A percentile compares a stretch with the other conserved stretches of the same genome.
phyloP scores from a whole-genome alignment of 129 eudicot genomes.

The Chrysanthemum lavandulifolium region DNA sequence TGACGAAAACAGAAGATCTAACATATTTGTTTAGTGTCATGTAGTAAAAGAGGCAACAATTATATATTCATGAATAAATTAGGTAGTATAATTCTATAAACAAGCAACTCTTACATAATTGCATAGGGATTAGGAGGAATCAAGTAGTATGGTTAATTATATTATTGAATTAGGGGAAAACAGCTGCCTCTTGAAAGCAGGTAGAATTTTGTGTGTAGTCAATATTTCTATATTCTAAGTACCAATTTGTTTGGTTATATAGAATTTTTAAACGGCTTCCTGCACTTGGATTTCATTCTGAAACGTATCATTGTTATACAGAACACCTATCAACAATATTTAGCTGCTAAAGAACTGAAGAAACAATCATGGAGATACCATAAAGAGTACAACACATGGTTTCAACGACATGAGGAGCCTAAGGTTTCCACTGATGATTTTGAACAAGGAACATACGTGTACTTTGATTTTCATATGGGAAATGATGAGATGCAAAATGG shows the following conservation, averaged over 20 bases:
- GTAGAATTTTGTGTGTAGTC: not conserved
- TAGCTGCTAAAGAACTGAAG: constrained; percentile 31
- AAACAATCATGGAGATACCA: constrained; percentile 70
- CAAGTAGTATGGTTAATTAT: no score
- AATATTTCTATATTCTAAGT: not conserved
- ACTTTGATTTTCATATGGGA: constrained; percentile 67
- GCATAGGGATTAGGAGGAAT: no score
- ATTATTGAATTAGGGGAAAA: no score
- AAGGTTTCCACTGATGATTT: constrained; percentile 26
- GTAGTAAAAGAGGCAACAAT: no score
- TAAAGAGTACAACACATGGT: constrained; percentile 76
- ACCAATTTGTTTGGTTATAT: no score
- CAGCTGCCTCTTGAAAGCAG: no score
- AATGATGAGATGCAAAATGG: constrained; percentile 29
- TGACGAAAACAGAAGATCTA: no score
- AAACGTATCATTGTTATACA: constrained; percentile 15
- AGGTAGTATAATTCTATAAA: no score
- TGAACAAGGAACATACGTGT: constrained; percentile 49
- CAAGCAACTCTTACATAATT: no score
- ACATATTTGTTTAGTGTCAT: no score
- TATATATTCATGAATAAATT: no score
- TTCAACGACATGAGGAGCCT: constrained; percentile 75
- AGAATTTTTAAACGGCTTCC: no score
- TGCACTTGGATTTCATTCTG: not conserved
- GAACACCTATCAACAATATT: constrained; percentile 24